Evolutionary conservation across 768 basidiomycete genomes (phyloP), one percentile per base, ranked within the genome.

Genomic region (Coprinellus micaceus): DNA sequence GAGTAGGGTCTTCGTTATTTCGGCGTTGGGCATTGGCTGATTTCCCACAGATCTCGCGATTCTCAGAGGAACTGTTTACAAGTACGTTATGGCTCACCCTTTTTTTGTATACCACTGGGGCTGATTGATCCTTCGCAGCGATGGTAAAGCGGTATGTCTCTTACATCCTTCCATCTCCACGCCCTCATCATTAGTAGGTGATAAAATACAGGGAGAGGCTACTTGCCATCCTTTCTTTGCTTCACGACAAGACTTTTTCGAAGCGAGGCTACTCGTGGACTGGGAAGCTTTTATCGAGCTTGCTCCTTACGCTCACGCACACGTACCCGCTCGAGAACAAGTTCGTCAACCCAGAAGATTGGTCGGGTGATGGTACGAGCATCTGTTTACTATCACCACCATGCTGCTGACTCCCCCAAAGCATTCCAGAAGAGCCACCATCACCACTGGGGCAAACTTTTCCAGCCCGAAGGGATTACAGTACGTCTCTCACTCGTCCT

Each of bases 241-340:
- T 94, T 58, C 83, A 85, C 63, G 77, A 85, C 55, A 87, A 87
- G 63, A 84, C 88, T 0, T 79, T 83, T 50, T 87, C 90, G 1
- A 91, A 94, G 69, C 82, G 89, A 48, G 89, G 90, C 3, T 94
- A 83, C 72, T 85, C 86, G 3, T 91, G 89, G 78, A 86, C 83
- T 12, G 89, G 89, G 36, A 88, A 90, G 69, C 69, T 94, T 15
- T 67, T 94, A 24, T 85, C 85, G 10, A 87, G 87, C 60, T 72
- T 84, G 30, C 69, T 94, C 24, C 75, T 86, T 25, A 89, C 91
- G 0, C 70, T 94, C 41, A 90, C 89, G 1, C 85, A 91, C 56
- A 87, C 88, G 1, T 94, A 91, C 70, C 85, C 90, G 3, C 67
- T 83, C 52, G 91, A 96, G 64, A 88, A 89, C 66, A 84, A 82